These are phyloP conservation scores for Sugiyamaella castrensis DNA, from an alignment of 1,139 yeast genomes.

Conservation along the genomic window DNA sequence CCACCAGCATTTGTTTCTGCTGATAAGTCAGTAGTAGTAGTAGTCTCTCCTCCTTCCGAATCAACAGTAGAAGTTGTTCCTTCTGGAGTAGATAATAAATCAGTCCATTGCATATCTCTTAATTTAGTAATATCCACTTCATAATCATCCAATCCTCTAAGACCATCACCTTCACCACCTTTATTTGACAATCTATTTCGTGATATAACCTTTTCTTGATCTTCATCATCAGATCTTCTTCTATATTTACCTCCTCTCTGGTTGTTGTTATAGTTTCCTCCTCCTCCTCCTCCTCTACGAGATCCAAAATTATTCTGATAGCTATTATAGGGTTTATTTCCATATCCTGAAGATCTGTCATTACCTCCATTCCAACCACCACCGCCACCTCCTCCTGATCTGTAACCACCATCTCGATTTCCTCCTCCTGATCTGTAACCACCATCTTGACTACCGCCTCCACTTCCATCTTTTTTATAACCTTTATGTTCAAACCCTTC, in stretches of 20 bases:
- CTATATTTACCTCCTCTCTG: background rate
- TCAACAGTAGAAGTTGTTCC: constrained; percentile 9
- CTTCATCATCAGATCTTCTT: constrained; percentile 11
- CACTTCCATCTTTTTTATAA: background rate
- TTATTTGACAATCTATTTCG: constrained; percentile 18
- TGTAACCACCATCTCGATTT: constrained; percentile 2
- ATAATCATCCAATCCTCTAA: constrained; percentile 35
- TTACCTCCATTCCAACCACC: constrained; percentile 1
- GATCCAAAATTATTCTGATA: background rate
- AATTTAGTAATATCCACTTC: constrained; percentile 27
- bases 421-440: constrained; percentile 3
- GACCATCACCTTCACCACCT: constrained; percentile 36
- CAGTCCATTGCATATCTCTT: constrained; percentile 23
- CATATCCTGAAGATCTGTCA: background rate
- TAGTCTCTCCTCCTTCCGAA: constrained; percentile 9
- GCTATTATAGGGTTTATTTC: background rate
- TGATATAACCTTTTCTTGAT: constrained; percentile 12
- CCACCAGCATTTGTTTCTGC: constrained; percentile 19
- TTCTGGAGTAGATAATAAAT: constrained; percentile 18
- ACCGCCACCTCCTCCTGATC: background rate
- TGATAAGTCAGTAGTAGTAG: background rate
- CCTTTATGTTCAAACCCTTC: no score
- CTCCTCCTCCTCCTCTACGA: background rate
- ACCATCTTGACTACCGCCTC: background rate
- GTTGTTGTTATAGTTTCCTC: background rate